Conservation (phyloP, 1,284 basidiomycete species). For the Rhodotorula mucilaginosa region DNA sequence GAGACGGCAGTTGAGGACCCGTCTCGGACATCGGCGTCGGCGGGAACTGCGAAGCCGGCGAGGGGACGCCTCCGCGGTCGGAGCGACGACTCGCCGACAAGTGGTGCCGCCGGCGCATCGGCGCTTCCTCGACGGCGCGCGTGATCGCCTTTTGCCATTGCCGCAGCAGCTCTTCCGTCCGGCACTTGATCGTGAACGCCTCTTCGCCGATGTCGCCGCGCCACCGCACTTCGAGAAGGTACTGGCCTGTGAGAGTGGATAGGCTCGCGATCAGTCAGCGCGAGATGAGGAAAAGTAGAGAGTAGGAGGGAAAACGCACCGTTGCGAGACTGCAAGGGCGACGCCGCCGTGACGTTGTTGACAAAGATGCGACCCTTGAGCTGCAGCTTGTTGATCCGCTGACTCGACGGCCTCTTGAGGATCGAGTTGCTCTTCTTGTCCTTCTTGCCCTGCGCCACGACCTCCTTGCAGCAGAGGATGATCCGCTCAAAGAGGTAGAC, state of each 20-base stretch:
- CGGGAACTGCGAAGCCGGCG: conserved; percentile 43
- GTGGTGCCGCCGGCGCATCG: conserved; percentile 54
- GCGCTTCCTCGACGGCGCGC: conserved; percentile 72
- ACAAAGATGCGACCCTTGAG: conserved; percentile 96
- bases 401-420: conserved; percentile 56
- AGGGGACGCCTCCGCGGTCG: conserved; percentile 28
- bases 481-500: conserved; percentile 99
- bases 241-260: conserved; percentile 40
- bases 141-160: conserved; percentile 90
- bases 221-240: conserved; percentile 80
- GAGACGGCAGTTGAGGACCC: conserved; percentile 22
- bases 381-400: conserved; percentile 64
- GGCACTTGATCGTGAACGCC: conserved; percentile 89
- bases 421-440: conserved; percentile 65
- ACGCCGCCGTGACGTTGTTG: conserved; percentile 88
- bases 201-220: conserved; percentile 71
- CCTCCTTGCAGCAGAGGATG: conserved; percentile 95
- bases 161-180: conserved; percentile 85
- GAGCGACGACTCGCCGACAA: conserved; percentile 38
- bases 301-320: conserved; percentile 56
- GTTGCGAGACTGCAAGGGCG: conserved; percentile 74
- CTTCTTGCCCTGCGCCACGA: conserved; percentile 51
- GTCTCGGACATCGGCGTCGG: conserved; percentile 42
- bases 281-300: not conserved
- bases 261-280: not conserved